These are phyloP conservation scores for Haplosporangium gracile DNA, from an alignment of 192 early-diverging fungal species.

Conservation along the genomic window DNA sequence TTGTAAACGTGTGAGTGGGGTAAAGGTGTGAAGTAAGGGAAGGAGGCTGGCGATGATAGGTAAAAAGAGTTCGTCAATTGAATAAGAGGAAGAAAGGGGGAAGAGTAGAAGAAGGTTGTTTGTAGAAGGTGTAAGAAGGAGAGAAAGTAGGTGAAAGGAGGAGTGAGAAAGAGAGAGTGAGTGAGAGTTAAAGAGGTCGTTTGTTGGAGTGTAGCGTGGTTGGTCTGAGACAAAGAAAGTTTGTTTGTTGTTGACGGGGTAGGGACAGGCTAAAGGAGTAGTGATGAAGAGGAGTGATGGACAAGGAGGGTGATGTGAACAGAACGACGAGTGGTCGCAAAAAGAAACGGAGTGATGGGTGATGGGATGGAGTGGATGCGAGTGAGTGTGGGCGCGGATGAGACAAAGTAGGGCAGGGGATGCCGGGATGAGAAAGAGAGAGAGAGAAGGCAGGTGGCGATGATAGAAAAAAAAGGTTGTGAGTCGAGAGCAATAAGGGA, in stretches of 20 bases:
- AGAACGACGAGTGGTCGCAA: not conserved
- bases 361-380: not conserved
- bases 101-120: not conserved
- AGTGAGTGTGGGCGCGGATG: not conserved
- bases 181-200: not conserved
- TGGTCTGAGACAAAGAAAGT: conserved; percentile 12
- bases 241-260: not conserved
- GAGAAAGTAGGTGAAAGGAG: not conserved
- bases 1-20: not conserved
- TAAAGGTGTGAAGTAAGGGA: no score
- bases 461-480: not conserved
- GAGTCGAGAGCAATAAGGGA: not conserved
- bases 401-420: not conserved
- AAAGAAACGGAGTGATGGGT: not conserved
- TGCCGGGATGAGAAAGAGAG: not conserved
- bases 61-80: no score
- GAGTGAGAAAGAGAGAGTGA: not conserved
- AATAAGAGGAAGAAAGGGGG: not conserved
- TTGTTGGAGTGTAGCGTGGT: conserved; percentile 1
- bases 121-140: not conserved
- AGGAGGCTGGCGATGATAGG: not conserved
- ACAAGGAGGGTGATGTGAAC: not conserved
- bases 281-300: not conserved
- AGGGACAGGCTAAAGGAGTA: no score
- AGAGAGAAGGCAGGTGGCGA: not conserved